Conservation (phyloP, 1,139 yeast species). For the Diutina scorzettiae region DNA sequence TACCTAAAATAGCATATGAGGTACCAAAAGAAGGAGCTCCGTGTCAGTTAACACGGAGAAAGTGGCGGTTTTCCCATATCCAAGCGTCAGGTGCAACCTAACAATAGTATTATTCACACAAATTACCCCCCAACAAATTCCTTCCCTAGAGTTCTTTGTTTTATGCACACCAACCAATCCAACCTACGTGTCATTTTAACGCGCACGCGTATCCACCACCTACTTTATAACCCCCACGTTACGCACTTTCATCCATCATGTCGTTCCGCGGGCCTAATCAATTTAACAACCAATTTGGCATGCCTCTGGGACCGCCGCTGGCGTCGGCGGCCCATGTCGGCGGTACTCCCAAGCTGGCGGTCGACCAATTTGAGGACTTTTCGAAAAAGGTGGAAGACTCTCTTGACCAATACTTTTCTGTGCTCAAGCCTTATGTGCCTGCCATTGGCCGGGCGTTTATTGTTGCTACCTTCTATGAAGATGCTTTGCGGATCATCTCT, state of each 20-base stretch:
- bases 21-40: too few species aligned
- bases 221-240: too few species aligned
- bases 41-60: too few species aligned
- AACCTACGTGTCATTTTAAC: too few species aligned
- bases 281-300: constrained; percentile 8
- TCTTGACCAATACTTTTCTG: constrained; percentile 34
- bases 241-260: constrained; percentile 9
- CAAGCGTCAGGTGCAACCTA: too few species aligned
- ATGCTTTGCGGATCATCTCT: constrained; percentile 67
- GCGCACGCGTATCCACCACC: too few species aligned
- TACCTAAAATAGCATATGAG: too few species aligned
- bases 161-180: too few species aligned
- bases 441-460: constrained; percentile 81
- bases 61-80: too few species aligned
- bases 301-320: constrained; percentile 7
- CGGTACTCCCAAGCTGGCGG: constrained; percentile 6
- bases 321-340: constrained; percentile 6
- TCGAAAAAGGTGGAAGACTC: constrained; percentile 34
- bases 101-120: too few species aligned
- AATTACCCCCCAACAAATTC: too few species aligned
- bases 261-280: constrained; percentile 12
- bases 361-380: constrained; percentile 36
- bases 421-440: constrained; percentile 67
- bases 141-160: too few species aligned
- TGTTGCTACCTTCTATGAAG: constrained; percentile 92